Conservation (phyloP, 306 rosid genomes). For the Ochetophila trinervis region DNA sequence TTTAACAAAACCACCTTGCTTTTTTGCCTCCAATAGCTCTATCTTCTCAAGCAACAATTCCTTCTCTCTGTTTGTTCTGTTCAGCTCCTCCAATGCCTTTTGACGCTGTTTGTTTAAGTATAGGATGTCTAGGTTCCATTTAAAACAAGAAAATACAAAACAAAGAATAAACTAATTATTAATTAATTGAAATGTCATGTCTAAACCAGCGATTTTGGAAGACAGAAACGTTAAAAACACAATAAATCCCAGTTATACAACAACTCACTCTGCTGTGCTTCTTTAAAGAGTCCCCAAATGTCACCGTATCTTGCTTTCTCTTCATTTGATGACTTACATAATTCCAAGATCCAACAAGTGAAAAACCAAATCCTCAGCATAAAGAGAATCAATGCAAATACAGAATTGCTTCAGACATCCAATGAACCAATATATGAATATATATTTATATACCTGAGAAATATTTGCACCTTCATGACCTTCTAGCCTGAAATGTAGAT, state of each 20-base stretch:
- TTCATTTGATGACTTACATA: constrained; percentile 38
- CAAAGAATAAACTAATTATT: neutral
- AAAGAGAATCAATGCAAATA: constrained; percentile 2
- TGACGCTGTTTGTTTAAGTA: constrained; percentile 63
- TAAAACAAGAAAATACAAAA: constrained; percentile 17
- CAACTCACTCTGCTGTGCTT: constrained; percentile 82
- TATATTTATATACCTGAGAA: constrained; percentile 35
- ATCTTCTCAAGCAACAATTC: constrained; percentile 43
- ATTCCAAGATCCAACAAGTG: neutral
- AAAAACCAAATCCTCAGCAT: constrained; percentile 3
- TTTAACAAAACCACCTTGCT: constrained; percentile 40
- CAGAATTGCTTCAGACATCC: neutral
- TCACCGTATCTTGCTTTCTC: constrained; percentile 36
- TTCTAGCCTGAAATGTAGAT: constrained; percentile 41
- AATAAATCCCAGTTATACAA: neutral
- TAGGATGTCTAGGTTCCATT: constrained; percentile 48
- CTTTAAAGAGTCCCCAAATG: constrained; percentile 66
- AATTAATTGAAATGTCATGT: neutral
- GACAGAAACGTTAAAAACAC: neutral
- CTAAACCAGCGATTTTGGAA: neutral
- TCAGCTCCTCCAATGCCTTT: constrained; percentile 58
- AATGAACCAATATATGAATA: neutral
- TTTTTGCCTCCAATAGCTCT: constrained; percentile 55
- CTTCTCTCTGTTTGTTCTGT: constrained; percentile 50
- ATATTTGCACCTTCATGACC: constrained; percentile 37